phyloP scores from a whole-genome alignment of 768 basidiomycete genomes.

The Suillus hirtellus region DNA sequence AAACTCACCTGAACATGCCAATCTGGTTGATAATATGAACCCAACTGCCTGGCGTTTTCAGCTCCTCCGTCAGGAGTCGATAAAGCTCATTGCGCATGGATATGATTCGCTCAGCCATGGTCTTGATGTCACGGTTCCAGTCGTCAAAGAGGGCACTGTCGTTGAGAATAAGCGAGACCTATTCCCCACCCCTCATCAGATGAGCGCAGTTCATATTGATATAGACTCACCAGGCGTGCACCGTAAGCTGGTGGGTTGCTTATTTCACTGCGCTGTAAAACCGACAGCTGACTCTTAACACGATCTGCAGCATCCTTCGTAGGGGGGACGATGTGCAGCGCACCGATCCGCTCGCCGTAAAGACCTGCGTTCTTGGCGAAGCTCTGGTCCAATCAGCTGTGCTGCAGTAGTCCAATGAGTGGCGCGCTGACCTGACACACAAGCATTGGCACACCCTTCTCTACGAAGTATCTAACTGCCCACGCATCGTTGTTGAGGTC shows the following conservation, averaged over 20 bases:
- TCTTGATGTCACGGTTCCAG: conserved; percentile 88
- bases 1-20: conserved; percentile 89
- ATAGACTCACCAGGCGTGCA: conserved; percentile 71
- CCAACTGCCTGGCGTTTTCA: conserved; percentile 91
- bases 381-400: conserved; percentile 59
- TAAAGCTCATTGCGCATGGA: conserved; percentile 83
- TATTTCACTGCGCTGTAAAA: conserved; percentile 91
- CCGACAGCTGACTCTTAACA: conserved; percentile 84
- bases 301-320: conserved; percentile 64
- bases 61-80: conserved; percentile 55
- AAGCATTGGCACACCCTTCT: conserved; percentile 70
- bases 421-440: conserved; percentile 80
- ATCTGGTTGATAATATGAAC: conserved; percentile 95
- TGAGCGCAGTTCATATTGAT: neutral
- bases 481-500: conserved; percentile 89
- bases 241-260: conserved; percentile 93
- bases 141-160: conserved; percentile 71
- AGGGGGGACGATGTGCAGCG: conserved; percentile 52
- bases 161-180: conserved; percentile 85
- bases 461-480: conserved; percentile 89
- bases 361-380: conserved; percentile 97
- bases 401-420: conserved; percentile 29
- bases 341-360: conserved; percentile 90
- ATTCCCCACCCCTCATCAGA: conserved; percentile 8
- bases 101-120: conserved; percentile 94